Base-by-base conservation (phyloP, 2,329 filamentous ascomycete species). In the Zymoseptoria crescenta region DNA sequence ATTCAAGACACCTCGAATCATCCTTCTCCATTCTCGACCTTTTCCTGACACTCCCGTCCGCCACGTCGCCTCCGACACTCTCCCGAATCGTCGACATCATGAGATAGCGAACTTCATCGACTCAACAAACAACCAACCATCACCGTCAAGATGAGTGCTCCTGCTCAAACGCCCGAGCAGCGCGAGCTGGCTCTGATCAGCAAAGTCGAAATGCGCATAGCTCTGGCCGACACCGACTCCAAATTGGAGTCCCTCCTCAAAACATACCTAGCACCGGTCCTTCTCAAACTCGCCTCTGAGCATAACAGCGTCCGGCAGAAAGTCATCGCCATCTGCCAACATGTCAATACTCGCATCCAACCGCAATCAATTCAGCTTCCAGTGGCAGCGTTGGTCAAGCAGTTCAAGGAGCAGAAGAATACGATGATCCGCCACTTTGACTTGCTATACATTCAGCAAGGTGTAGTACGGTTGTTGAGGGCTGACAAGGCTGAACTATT, bases 381-480 rank as follows among this genome's bases (percentile, higher is more conserved):
- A 0, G 91, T 97, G 10, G 82, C 84, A n/a, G 84, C 86, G 16
- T 80, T 99, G 19, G 74, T 97, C 57, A 87, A 91, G 66, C 94
- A 97, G 73, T 96, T 96, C 80, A 96, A 95, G 73, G 84, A 89
- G 21, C 84, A 84, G 45, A 64, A 85, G 48, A 87, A 86, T 10
- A 79, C 86, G 0, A 80, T 96, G 45, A 84, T 99, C 64, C 87
- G 90, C 63, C 89, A 96, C 71, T 88, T 96, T 67, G 92, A 97
- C 74, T 78, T 97, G 49, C 81, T 88, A 19, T 96, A 96, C 71
- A 88, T 96, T 45, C 89, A 95, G 69, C 90, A 96, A 70, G 94
- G 93, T 48, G 79, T 89, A 51, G 81, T 81, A 55, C 80, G 86
- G 54, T 73, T 89, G 20, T 78, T 80, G 1, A 73, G 80, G 9